Conservation (phyloP, 108 stramenopile species). For the Discostella pseudostelligera region DNA sequence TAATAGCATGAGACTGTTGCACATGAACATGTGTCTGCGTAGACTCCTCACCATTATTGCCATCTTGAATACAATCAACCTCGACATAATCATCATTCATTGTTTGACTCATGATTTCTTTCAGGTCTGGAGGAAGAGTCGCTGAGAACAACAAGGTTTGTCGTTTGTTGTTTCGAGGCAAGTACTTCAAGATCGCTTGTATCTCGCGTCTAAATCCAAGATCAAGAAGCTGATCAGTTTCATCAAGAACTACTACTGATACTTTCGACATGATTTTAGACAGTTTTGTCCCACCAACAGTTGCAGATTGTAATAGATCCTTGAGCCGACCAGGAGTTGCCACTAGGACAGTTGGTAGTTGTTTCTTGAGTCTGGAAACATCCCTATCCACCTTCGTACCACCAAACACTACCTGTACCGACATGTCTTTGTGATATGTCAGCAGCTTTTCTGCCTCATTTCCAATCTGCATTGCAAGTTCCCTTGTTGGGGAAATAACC, state of each 20-base stretch:
- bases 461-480: conserved; percentile 90
- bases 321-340: conserved; percentile 91
- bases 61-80: conserved; percentile 62
- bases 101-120: conserved; percentile 52
- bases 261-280: conserved; percentile 45
- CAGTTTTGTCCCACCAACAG: conserved; percentile 40
- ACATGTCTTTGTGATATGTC: conserved; percentile 36
- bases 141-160: conserved; percentile 96
- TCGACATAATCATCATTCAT: conserved; percentile 51
- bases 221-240: conserved; percentile 92
- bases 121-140: conserved; percentile 74
- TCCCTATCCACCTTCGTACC: conserved; percentile 84
- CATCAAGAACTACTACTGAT: conserved; percentile 86
- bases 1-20: conserved; percentile 51
- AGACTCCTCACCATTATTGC: background rate
- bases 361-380: conserved; percentile 30
- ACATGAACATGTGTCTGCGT: conserved; percentile 60
- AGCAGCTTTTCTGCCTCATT: conserved; percentile 69
- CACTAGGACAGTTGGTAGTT: conserved; percentile 75
- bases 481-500: conserved; percentile 91
- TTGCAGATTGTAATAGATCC: conserved; percentile 83
- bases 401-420: conserved; percentile 63
- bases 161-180: conserved; percentile 68
- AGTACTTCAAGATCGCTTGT: conserved; percentile 60
- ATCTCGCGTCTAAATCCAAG: conserved; percentile 91